Percentiles rank a stretch among this genome's conserved stretches.
phyloP scores from a whole-genome alignment of 2,329 filamentous ascomycete species.

The Scedosporium dehoogii region DNA sequence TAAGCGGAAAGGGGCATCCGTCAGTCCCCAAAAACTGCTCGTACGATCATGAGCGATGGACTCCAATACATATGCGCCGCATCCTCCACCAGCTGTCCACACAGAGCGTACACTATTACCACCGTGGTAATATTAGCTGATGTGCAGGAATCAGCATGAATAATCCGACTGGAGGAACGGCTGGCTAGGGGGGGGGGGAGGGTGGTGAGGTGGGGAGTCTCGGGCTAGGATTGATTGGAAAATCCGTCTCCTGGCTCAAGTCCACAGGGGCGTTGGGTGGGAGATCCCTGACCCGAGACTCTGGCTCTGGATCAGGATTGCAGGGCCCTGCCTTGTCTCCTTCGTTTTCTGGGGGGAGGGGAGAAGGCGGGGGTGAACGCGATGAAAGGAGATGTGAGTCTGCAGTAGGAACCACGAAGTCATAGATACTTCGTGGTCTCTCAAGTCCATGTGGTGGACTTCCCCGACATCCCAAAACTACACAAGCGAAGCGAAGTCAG shows the following conservation, averaged over 20 bases:
- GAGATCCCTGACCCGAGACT: constrained; percentile 7
- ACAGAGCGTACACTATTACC: neutral
- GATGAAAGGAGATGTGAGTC: neutral
- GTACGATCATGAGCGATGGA: neutral
- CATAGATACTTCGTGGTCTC: too few relatives aligned
- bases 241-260: neutral
- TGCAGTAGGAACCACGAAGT: too few relatives aligned
- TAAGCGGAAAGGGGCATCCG: neutral
- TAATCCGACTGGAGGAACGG: neutral
- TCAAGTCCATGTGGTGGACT: neutral
- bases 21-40: neutral
- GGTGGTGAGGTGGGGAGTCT: neutral
- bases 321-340: neutral
- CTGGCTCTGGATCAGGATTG: constrained; percentile 4
- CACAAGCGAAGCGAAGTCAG: neutral
- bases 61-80: too few relatives aligned
- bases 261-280: neutral
- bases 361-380: neutral
- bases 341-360: neutral
- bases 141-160: neutral
- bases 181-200: neutral
- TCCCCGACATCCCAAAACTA: neutral
- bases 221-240: neutral
- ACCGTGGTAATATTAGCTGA: neutral
- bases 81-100: neutral